Evolutionary conservation across 2,329 filamentous ascomycete genomes (phyloP), one percentile per base, ranked within the genome.

Genomic region (Xylariaceae sp.): DNA sequence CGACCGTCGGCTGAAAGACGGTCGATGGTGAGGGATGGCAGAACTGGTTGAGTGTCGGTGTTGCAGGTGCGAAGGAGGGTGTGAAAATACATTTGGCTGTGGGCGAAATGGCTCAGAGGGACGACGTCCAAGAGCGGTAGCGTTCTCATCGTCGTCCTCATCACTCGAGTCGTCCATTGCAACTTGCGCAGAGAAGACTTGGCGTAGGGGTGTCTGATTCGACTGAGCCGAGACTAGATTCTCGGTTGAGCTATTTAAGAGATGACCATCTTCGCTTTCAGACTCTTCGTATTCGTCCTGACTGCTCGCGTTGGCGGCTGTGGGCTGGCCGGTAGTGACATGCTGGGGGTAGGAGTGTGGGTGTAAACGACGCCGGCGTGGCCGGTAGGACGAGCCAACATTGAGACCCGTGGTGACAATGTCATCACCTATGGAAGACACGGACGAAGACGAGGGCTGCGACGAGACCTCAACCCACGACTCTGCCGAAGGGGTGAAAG

Each of bases 391-490:
- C 61, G 81, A 80, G 58, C 88, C 86, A 47, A 97, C 86, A 48
- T 85, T 84, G 40, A 97, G 79, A 22, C 92, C 92, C 5, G 90
- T 94, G 2, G 90, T 96, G 59, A 96, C 88, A 60, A 96, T 93
- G 65, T 97, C 92, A 60, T 96, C 91, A 57, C 81, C 82, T 66
- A 87, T 84, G 48, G 84, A 96, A 17, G 92, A 96, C 12, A 96
- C 77, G 13, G 92, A 97, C 2, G 93, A 96, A 2, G 93, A 96
- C 0, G 93, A 97, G 7, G 93, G 91, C 63, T 94, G 90, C 4
- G 93, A 97, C 43, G 88, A 84, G 55, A 99, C 85, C 70, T 99
- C 93, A 62, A 97, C 84, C 94, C 94, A 99, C 9, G 94, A 97
- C 75, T 97, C 94, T 92, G 76, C 60, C 51, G 44, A 33, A 55